These are phyloP conservation scores for Diutina scorzettiae DNA, from an alignment of 1,139 yeast species.

Conservation along the genomic window DNA sequence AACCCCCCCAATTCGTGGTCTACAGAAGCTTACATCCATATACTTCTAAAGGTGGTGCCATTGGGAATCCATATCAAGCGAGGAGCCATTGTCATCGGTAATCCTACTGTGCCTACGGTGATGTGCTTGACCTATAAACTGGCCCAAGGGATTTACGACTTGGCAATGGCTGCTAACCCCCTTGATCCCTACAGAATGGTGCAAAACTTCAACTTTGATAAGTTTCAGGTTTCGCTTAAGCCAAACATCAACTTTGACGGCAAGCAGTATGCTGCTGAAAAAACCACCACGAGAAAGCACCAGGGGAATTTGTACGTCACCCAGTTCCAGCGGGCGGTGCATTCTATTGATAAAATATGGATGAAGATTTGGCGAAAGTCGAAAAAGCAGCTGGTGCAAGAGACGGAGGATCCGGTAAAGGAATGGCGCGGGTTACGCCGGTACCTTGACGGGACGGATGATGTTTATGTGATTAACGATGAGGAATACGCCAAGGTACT, in stretches of 20 bases:
- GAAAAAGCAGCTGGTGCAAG: not conserved
- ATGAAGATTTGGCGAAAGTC: not conserved
- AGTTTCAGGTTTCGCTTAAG: slow-evolving; percentile 47
- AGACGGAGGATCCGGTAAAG: not conserved
- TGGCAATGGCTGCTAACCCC: slow-evolving; percentile 32
- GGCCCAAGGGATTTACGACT: slow-evolving; percentile 52
- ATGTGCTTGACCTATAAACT: slow-evolving; percentile 47
- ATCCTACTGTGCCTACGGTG: slow-evolving; percentile 62
- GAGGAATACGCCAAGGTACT: slow-evolving; percentile 80
- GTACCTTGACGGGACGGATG: slow-evolving; percentile 25
- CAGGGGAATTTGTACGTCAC: not conserved
- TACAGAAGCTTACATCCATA: not conserved
- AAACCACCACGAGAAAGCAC: not conserved
- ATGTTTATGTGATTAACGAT: slow-evolving; percentile 9
- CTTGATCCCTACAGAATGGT: slow-evolving; percentile 45
- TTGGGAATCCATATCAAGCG: slow-evolving; percentile 44
- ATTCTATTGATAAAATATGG: not conserved
- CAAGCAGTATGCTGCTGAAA: slow-evolving; percentile 7
- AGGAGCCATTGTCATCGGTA: slow-evolving; percentile 73
- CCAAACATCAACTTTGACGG: slow-evolving; percentile 52
- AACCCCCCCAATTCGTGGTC: not conserved
- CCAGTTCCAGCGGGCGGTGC: not conserved
- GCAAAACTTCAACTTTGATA: slow-evolving; percentile 30
- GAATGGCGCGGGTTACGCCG: slow-evolving; percentile 34
- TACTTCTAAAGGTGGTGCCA: slow-evolving; percentile 38